Base-by-base conservation (phyloP, 2,329 filamentous ascomycete species). In the Exophiala oligosperma region DNA sequence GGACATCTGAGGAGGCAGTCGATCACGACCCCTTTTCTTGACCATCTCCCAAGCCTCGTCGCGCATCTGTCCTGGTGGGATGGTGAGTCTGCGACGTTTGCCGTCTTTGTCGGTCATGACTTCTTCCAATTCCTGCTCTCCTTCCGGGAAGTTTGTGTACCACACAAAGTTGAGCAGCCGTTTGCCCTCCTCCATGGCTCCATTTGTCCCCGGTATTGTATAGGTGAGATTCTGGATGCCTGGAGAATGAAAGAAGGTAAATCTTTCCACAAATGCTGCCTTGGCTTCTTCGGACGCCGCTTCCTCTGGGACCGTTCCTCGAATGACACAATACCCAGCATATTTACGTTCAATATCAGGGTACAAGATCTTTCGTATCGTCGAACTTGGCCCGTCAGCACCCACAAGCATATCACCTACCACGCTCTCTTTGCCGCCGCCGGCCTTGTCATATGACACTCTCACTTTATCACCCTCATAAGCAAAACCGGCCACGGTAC, bases 231-330 rank as follows among this genome's bases (percentile, higher is more conserved):
- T 62, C 26, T 56, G 53, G 17, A 59, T 62, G 5, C 57, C 57
- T 11, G 60, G 57, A 5, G 44, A 54, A 24, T 63, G 60, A 38
- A 55, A 64, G 56, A 62, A 64, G 9, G 56, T 60, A 28, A 62
- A 58, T 21, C 51, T 54, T 40, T 65, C 60, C 7, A 56, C 48
- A 28, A 66, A 66, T 38, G 49, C 56, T 14, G 55, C 52, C 35
- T 56, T 69, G 5, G 74, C 65, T 3, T 69, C 61, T 21, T 70
- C 67, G 26, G 71, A 73, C 3, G 73, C 71, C 37, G 74, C 71
- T n/a, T 62, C 54, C 60, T 80, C 77, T 1, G 61, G 66, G 2
- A 79, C 66, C 0, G 74, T 78, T 2, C 77, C 77, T 7, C 77
- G 68, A 24, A 76, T 71, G 3, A 74, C 75, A 60, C 74, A 74